Evolutionary conservation across 148 eudicot genomes (phyloP), one percentile per base, ranked within the genome.

Genomic region (Persicaria tinctoria): DNA sequence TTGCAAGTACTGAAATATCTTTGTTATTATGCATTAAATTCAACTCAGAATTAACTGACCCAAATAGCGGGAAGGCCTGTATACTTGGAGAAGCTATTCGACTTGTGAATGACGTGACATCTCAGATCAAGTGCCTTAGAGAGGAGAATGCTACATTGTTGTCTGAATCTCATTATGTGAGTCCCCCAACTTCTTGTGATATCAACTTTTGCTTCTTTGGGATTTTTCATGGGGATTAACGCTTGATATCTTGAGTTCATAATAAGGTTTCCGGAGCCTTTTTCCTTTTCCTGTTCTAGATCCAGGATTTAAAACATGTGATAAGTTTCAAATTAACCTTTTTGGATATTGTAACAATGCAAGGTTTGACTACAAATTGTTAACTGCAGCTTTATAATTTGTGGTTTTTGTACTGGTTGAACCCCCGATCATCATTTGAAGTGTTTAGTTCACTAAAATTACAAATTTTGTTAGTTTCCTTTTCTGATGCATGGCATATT

Each of bases 151-250:
- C 85, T 48, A 78, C 89, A 46, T 82, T 93, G 50, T 56, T 91
- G 77, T 88, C 94, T 18, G 98, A 93, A 80, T 86, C 92, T 72
- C 84, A 88, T 69, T 93, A 93, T 84, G 98, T 91, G 85, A 90
- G 97, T 48, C 74, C 78, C 79, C 59, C 46, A 12, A 72, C 32
- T 53, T 47, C 13, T n/a, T 64, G 51, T 66, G 0, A 53, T 0
- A 27, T 9, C 54, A 2, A 51, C 23, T 11, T 23, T 6, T 56
- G 5, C 64, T 73, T 45, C 68, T 73, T 13, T 51, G 32, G 8
- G 8, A 2, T 54, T 54, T 54, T 13, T 54, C 57, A 13, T 54
- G 0, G 12, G 57, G 18, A 20, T 4, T 47, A 70, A 14, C 4
- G 73, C 73, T 6, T 13, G n/a, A n/a, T 54, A 2, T 50, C 57